Base-by-base conservation (phyloP, 2,329 filamentous ascomycete genomes). In the Helminthosporium solani region DNA sequence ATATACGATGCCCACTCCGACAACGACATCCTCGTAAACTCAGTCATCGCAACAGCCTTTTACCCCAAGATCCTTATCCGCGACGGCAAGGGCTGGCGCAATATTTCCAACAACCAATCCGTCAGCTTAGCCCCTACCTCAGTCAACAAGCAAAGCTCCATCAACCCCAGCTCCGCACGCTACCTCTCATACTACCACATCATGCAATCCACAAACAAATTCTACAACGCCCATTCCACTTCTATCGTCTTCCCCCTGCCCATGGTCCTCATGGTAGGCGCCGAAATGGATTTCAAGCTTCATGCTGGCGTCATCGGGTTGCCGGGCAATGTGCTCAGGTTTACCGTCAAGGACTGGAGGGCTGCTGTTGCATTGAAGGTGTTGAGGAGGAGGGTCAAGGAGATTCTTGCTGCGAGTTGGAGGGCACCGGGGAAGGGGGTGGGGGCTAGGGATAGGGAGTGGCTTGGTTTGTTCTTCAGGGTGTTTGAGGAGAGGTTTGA, bases 131-230 rank as follows among this genome's bases (percentile, higher is more conserved):
- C 95, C 57, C 88, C 90, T 1, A 88, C 86, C 0, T 95, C 90
- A 1, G 88, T 99, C 55, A 97, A 97, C 69, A 90, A 90, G 64
- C 80, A 55, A 16, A 57, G 57, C 1, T 33, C 49, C n/a, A 53
- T 57, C 47, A 60, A 54, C 36, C 48, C 52, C 3, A 85, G 53
- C 12, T 58, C 55, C 4, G 74, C 90, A 31, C 86, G 84, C 62
- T 97, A 89, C 84, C 75, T 99, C 35, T 94, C 88, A 0, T 99
- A 96, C 69, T 97, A 97, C 73, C 88, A 95, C 67, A 96, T 97
- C 54, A 95, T 97, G 89, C 91, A 96, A 69, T 87, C 87, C 2
- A 90, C 76, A 73, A 88, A 85, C 79, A 80, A 79, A 50, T 85
- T 87, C 60, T 89, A 92, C 56, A 95, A 96, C 54, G 94, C 94